Evolutionary conservation across 495 filamentous ascomycete species (phyloP).

Genomic region (Bacidia rubella): DNA sequence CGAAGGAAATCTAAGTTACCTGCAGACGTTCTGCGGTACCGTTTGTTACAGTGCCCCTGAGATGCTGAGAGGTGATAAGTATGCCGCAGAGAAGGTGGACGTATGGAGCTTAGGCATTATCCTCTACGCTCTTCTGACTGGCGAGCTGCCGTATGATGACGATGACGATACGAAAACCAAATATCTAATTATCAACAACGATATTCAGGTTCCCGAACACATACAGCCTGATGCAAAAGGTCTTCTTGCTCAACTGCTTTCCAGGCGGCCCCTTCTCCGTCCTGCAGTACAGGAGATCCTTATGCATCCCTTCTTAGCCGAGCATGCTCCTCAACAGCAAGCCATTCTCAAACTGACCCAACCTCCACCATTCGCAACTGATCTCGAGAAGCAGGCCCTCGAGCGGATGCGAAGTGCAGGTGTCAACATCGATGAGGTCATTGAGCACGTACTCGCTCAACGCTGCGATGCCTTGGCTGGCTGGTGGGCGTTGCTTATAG

Average conservation of each 20-base stretch:
- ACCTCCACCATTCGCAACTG: conserved; percentile 73
- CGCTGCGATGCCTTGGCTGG: conserved; percentile 80
- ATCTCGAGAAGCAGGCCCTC: conserved; percentile 79
- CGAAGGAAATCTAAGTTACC: conserved; percentile 83
- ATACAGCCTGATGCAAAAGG: conserved; percentile 63
- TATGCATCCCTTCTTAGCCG: conserved; percentile 75
- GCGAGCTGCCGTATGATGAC: conserved; percentile 92
- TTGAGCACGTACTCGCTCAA: conserved; percentile 84
- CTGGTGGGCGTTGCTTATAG: conserved; percentile 91
- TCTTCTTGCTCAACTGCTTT: conserved; percentile 62
- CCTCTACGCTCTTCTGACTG: conserved; percentile 79
- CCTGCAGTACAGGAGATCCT: conserved; percentile 81
- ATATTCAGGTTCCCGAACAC: conserved; percentile 71
- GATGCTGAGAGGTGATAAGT: conserved; percentile 97
- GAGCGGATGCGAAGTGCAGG: conserved; percentile 92
- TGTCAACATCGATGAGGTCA: conserved; percentile 85
- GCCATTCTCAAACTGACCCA: conserved; percentile 77
- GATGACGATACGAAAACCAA: conserved; percentile 82
- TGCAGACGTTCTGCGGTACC: conserved; percentile 96
- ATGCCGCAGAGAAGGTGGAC: conserved; percentile 93
- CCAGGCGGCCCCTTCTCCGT: conserved; percentile 75
- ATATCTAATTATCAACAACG: conserved; percentile 65
- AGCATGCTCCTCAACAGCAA: conserved; percentile 78
- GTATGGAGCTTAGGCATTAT: conserved; percentile 98
- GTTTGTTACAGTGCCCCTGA: conserved; percentile 96